phyloP scores from a whole-genome alignment of 2,329 filamentous ascomycete species.

The Calycina herbarum region DNA sequence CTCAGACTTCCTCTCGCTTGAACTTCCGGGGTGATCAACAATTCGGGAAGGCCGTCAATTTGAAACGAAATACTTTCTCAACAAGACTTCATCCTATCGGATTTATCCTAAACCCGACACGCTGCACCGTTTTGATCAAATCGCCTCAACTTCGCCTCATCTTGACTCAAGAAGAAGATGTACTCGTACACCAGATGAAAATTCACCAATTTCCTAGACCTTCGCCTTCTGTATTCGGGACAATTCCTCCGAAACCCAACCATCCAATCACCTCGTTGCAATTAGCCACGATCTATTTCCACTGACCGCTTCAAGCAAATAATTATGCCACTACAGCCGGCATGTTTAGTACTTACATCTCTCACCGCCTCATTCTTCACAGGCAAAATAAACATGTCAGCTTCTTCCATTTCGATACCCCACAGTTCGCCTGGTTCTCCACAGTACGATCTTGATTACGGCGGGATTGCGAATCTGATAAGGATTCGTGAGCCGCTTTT shows the following conservation, averaged over 20 bases:
- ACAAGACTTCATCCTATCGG: not conserved
- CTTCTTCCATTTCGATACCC: slow-evolving; percentile 13
- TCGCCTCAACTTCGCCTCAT: slow-evolving; percentile 8
- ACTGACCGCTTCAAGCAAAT: slow-evolving; percentile 16
- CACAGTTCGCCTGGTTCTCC: slow-evolving; percentile 19
- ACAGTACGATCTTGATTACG: slow-evolving; percentile 23
- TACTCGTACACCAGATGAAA: not conserved
- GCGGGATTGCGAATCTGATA: slow-evolving; percentile 21
- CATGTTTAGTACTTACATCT: slow-evolving; percentile 7
- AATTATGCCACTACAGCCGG: not conserved
- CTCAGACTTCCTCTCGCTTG: not conserved
- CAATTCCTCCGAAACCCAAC: not conserved
- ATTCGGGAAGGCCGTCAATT: not conserved
- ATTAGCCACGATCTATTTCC: slow-evolving; percentile 18
- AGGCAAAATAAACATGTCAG: not conserved
- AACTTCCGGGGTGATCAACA: not conserved
- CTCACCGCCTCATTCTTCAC: slow-evolving; percentile 12
- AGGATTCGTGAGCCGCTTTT: not conserved
- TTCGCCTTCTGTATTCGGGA: not conserved
- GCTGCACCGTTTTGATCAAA: not conserved
- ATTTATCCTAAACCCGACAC: not conserved
- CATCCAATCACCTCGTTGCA: slow-evolving; percentile 11
- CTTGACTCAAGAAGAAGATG: slow-evolving; percentile 11
- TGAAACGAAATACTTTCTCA: not conserved
- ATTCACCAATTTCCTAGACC: not conserved